phyloP scores from a whole-genome alignment of 2,329 filamentous ascomycete genomes.

The Monilinia fructicola region DNA sequence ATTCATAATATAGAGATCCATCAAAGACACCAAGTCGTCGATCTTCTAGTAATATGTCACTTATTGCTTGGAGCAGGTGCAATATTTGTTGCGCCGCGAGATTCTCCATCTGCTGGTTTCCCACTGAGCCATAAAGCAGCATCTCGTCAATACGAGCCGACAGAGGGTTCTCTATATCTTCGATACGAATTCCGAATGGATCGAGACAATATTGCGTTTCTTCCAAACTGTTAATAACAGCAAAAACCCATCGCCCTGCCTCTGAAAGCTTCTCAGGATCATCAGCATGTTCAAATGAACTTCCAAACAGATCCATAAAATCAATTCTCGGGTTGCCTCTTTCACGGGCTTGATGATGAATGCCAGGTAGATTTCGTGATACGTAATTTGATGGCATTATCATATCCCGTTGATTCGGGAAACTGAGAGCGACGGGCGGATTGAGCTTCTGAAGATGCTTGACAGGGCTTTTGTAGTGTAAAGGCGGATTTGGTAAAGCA shows the following conservation, averaged over 20 bases:
- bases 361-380: conserved; percentile 11
- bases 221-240: conserved; percentile 5
- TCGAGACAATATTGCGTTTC: background rate
- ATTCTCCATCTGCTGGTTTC: conserved; percentile 5
- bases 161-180: conserved; percentile 1
- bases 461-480: conserved; percentile 4
- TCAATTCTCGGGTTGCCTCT: conserved; percentile 14
- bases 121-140: background rate
- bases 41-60: conserved; percentile 19
- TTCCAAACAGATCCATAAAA: conserved; percentile 9
- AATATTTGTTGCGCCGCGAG: conserved; percentile 15
- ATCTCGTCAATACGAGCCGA: background rate
- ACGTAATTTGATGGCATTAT: conserved; percentile 9
- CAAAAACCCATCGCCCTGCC: conserved; percentile 17
- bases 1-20: conserved; percentile 13
- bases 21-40: background rate
- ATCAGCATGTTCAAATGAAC: conserved; percentile 15
- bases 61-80: conserved; percentile 18
- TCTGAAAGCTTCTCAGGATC: conserved; percentile 18
- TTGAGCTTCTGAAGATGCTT: conserved; percentile 11
- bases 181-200: conserved; percentile 2
- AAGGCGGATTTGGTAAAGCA: background rate
- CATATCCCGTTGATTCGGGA: conserved; percentile 6
- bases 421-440: conserved; percentile 12
- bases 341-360: conserved; percentile 19